phyloP scores from a whole-genome alignment of 257 asterid genomes.

The Gardenia jasminoides region DNA sequence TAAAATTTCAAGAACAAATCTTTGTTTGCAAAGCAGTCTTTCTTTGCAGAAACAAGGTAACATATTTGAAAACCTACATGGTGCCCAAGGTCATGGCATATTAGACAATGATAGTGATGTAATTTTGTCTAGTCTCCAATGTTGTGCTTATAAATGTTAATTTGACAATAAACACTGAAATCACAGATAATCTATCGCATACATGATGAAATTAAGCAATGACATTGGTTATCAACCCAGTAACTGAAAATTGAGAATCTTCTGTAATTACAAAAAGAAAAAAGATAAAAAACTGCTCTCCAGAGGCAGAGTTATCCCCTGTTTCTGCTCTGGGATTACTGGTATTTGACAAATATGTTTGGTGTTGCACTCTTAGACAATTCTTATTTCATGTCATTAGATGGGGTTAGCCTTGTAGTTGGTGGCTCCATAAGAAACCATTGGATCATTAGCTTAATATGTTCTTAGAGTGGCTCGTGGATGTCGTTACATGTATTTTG shows the following conservation, averaged over 20 bases:
- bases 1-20: not conserved
- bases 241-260: not conserved
- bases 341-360: not conserved
- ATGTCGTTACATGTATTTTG: not conserved
- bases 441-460: not conserved
- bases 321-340: not conserved
- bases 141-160: not conserved
- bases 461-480: not conserved
- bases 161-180: not conserved
- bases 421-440: not conserved
- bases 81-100: not conserved
- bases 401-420: not conserved
- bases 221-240: not conserved
- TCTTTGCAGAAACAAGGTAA: not conserved
- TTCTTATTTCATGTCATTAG: not conserved
- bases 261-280: not conserved
- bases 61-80: not conserved
- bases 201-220: not conserved
- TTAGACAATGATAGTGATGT: not conserved
- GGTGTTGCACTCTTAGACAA: not conserved
- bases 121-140: not conserved
- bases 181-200: not conserved
- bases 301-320: not conserved
- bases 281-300: not conserved
- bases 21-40: not conserved